A percentile compares a stretch with the other conserved stretches of the same genome.
These are phyloP conservation scores for Aspergillus bridgeri DNA, from an alignment of 495 filamentous ascomycete species.

Conservation along the genomic window DNA sequence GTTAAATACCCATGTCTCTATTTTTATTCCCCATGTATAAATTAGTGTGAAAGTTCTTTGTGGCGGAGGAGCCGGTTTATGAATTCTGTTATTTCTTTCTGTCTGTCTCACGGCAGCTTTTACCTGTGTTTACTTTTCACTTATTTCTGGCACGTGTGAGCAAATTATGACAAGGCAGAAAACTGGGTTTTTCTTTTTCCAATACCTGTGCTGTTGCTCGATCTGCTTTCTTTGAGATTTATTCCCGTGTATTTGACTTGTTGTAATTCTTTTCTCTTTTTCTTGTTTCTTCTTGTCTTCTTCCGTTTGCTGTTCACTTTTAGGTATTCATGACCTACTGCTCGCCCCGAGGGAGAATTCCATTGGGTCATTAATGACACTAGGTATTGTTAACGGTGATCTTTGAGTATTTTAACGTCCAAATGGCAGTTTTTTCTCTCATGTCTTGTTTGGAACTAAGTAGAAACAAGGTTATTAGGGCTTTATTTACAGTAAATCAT, in stretches of 20 bases:
- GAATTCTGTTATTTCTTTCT: neutral
- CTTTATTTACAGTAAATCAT: neutral
- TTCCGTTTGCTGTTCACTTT: too few relatives aligned
- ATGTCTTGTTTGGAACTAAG: neutral
- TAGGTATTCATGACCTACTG: neutral
- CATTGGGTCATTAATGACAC: neutral
- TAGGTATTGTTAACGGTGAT: neutral
- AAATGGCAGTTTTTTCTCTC: neutral
- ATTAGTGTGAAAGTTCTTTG: neutral
- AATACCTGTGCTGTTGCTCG: neutral
- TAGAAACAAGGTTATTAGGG: neutral
- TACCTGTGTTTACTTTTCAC: neutral
- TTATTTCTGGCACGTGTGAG: neutral
- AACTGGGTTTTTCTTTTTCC: neutral
- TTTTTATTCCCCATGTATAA: conserved; percentile 6
- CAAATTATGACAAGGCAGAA: neutral
- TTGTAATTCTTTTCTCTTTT: neutral
- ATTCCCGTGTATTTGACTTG: neutral
- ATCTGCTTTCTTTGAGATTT: neutral
- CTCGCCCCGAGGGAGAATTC: neutral
- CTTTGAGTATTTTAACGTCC: neutral
- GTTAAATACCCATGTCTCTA: conserved; percentile 19
- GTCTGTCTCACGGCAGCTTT: neutral
- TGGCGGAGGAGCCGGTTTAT: neutral
- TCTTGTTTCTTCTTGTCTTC: too few relatives aligned